Conservation (phyloP, 306 rosid species). For the Vigna mungo region DNA sequence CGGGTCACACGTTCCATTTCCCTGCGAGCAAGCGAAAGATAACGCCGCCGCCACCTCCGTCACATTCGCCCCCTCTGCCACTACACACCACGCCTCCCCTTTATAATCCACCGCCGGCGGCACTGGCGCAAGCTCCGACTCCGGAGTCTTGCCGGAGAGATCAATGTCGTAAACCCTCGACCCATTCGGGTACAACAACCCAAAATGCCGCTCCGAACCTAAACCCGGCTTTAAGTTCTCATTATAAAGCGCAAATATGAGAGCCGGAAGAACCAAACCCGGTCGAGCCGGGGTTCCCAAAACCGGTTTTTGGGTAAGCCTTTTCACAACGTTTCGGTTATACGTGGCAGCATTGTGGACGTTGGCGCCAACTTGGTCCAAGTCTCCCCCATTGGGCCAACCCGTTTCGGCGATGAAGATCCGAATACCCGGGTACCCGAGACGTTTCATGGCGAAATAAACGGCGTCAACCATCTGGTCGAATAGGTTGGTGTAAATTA, state of each 20-base stretch:
- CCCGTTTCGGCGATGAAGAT: constrained; percentile 89
- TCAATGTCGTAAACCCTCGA: constrained; percentile 64
- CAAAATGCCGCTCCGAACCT: constrained; percentile 86
- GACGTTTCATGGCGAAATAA: constrained; percentile 73
- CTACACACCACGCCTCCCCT: constrained; percentile 85
- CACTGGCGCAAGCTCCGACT: constrained; percentile 54
- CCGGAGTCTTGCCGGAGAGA: constrained; percentile 59
- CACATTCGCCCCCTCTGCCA: constrained; percentile 63
- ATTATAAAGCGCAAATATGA: constrained; percentile 75
- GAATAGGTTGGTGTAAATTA: constrained; percentile 69
- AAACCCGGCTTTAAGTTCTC: constrained; percentile 78
- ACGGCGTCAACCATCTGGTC: constrained; percentile 93
- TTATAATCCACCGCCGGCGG: constrained; percentile 61
- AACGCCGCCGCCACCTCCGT: constrained; percentile 67
- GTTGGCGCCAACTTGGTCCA: constrained; percentile 78
- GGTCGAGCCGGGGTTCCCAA: constrained; percentile 87
- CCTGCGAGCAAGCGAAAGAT: constrained; percentile 85
- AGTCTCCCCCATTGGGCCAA: constrained; percentile 88
- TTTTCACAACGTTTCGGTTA: constrained; percentile 71
- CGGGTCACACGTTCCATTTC: constrained; percentile 75
- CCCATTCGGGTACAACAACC: constrained; percentile 74
- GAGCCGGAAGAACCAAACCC: constrained; percentile 60
- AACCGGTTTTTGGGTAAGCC: constrained; percentile 57
- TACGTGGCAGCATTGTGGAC: constrained; percentile 79
- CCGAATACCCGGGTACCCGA: constrained; percentile 69